Evolutionary conservation across 371 early-diverging fungal species (phyloP).

Genomic region (Aphelidium insulamus): DNA sequence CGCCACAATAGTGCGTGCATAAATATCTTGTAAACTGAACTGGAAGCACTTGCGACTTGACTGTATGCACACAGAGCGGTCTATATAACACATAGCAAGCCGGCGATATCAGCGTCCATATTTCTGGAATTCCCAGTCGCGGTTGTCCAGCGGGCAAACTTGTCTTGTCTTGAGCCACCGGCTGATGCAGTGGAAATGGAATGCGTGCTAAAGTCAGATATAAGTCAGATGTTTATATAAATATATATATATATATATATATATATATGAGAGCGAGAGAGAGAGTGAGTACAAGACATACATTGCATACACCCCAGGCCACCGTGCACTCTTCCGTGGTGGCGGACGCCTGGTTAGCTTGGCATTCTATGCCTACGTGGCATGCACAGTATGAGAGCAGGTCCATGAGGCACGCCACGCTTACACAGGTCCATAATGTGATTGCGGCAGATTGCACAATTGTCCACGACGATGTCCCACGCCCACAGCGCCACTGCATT

Average conservation of each 20-base stretch:
- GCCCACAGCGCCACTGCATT: conserved; percentile 95
- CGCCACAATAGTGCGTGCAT: too few species aligned
- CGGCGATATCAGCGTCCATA: conserved; percentile 27
- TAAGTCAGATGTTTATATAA: neutral
- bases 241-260: neutral
- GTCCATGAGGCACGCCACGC: conserved; percentile 5
- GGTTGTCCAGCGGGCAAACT: conserved; percentile 97
- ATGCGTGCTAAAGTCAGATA: conserved; percentile 55
- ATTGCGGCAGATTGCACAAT: conserved; percentile 99
- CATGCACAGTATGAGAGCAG: neutral
- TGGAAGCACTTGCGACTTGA: too few species aligned
- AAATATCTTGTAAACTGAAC: too few species aligned
- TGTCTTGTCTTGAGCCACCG: conserved; percentile 96
- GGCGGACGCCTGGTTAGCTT: conserved; percentile 86
- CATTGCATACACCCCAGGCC: conserved; percentile 98
- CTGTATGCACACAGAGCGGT: too few species aligned
- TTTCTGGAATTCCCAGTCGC: conserved; percentile 97
- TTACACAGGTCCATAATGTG: conserved; percentile 99
- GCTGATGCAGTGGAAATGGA: conserved; percentile 98
- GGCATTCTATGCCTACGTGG: conserved; percentile 75
- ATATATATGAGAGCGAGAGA: neutral
- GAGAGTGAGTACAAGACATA: conserved; percentile 13
- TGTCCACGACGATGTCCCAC: conserved; percentile 98
- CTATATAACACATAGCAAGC: too few species aligned
- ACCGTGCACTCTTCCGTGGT: conserved; percentile 89